Percentiles rank a stretch among this genome's conserved stretches.
Evolutionary conservation across 371 early-diverging fungal genomes (phyloP).

Genomic region (Apophysomyces sp.): DNA sequence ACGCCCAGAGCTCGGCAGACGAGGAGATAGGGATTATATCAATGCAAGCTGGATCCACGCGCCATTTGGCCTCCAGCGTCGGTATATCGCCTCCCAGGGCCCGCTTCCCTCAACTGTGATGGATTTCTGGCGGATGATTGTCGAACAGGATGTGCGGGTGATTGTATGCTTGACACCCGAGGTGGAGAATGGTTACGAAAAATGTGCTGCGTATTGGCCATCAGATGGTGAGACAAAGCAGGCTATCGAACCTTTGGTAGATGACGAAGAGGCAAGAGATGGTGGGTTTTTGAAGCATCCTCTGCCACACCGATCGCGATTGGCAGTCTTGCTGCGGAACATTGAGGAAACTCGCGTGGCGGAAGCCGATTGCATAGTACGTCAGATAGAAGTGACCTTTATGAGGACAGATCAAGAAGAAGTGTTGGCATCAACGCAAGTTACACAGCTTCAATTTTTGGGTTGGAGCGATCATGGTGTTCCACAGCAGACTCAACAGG

Average conservation of each 20-base stretch:
- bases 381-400: conserved; percentile 11
- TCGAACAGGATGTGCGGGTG: conserved; percentile 68
- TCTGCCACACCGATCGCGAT: not conserved
- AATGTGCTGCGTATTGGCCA: conserved; percentile 86
- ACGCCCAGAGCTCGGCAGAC: conserved; percentile 7
- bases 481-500: conserved; percentile 45
- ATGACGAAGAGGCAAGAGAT: conserved; percentile 1
- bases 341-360: conserved; percentile 10
- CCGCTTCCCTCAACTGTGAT: conserved; percentile 74
- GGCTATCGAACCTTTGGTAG: not conserved
- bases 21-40: conserved; percentile 67
- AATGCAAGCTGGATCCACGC: conserved; percentile 71
- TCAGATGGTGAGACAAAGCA: conserved; percentile 11
- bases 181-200: conserved; percentile 63
- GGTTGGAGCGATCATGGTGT: conserved; percentile 93
- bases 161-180: conserved; percentile 89
- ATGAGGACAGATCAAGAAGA: not conserved
- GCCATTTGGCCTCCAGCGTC: conserved; percentile 30
- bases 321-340: conserved; percentile 1
- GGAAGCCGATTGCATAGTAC: conserved; percentile 13
- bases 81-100: conserved; percentile 92
- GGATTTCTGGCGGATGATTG: conserved; percentile 92
- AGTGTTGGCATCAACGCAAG: conserved; percentile 9
- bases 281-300: not conserved
- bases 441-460: conserved; percentile 79